Percentiles rank a stretch among this genome's conserved stretches.
Conservation (phyloP, 306 rosid species). For the Potentilla sterilis region DNA sequence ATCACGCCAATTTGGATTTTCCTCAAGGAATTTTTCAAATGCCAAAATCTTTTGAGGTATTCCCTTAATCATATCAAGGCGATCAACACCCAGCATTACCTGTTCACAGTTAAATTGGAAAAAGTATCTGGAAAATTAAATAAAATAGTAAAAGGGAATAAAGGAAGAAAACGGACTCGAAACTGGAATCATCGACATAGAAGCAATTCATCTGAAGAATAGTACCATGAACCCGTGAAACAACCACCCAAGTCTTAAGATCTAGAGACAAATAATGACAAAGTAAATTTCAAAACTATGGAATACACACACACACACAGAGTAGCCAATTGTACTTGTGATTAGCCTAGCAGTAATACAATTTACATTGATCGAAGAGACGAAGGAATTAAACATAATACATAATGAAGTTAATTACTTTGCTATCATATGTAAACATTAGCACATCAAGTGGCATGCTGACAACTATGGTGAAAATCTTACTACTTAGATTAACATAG, state of each 20-base stretch:
- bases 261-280: background rate
- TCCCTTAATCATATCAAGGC: slow-evolving; percentile 98
- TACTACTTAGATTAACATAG: background rate
- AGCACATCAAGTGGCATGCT: background rate
- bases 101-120: slow-evolving; percentile 41
- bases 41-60: slow-evolving; percentile 94
- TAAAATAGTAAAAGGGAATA: slow-evolving; percentile 8
- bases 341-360: background rate
- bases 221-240: background rate
- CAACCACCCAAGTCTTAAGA: background rate
- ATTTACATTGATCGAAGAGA: background rate
- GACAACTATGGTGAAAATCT: background rate
- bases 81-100: slow-evolving; percentile 96
- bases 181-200: background rate
- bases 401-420: background rate
- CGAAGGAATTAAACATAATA: background rate
- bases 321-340: background rate
- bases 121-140: slow-evolving; percentile 29
- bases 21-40: slow-evolving; percentile 91
- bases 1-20: slow-evolving; percentile 85
- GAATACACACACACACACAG: background rate
- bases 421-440: background rate
- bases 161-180: background rate
- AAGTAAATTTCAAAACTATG: too few species aligned
- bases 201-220: background rate